Conservation (phyloP, 768 basidiomycete species). For the Termitomyces sp. region DNA sequence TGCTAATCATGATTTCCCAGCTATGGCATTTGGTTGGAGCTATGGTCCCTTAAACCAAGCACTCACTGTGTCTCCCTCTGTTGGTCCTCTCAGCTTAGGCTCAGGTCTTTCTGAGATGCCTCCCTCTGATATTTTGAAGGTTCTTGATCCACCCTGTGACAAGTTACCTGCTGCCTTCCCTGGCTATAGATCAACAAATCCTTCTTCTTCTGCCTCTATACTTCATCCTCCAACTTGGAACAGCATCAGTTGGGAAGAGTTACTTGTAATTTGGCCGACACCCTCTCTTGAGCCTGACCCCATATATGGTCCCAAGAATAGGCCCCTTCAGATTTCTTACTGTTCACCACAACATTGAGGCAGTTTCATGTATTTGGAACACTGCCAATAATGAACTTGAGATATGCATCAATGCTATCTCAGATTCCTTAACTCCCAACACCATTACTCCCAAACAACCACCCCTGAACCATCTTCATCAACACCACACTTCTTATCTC, state of each 20-base stretch:
- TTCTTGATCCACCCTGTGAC: neutral
- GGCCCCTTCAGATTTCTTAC: neutral
- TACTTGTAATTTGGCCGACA: constrained; percentile 3
- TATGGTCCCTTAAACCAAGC: no score
- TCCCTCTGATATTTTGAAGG: neutral
- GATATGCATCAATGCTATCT: neutral
- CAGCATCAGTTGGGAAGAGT: constrained; percentile 9
- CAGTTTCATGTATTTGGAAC: constrained; percentile 3
- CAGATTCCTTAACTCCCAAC: neutral
- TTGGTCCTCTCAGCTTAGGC: constrained; percentile 23
- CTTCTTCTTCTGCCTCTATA: neutral
- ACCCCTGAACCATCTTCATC: no score
- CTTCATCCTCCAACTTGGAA: constrained; percentile 4
- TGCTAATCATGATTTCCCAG: no score
- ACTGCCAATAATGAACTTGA: neutral
- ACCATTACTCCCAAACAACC: no score
- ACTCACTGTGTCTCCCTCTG: neutral
- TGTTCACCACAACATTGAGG: constrained; percentile 4
- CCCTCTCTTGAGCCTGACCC: neutral
- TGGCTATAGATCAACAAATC: neutral
- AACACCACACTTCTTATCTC: no score
- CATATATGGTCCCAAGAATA: constrained; percentile 7
- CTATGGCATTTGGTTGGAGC: no score
- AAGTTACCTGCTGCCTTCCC: neutral
- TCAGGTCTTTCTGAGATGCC: constrained; percentile 16